Base-by-base conservation (phyloP, 1,284 basidiomycete species). In the Baeospora myosura region DNA sequence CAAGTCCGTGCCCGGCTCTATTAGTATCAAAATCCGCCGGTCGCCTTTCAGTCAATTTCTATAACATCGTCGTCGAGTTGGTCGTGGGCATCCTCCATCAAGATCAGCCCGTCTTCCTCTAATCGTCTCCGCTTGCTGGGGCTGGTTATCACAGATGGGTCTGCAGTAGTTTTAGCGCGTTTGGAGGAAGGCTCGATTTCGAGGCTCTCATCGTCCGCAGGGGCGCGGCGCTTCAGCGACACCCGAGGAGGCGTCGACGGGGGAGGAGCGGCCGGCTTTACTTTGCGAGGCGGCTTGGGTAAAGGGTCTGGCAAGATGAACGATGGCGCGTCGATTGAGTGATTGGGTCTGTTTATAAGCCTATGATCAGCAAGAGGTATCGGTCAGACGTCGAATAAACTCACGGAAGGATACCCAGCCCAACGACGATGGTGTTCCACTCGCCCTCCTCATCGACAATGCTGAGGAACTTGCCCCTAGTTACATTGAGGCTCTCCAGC, bases 381-480 rank as follows among this genome's bases (percentile, higher is more conserved):
- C 31, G 25, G 35, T 18, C 41, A 30, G 22, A 2, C 8, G 21
- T 28, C 42, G 33, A 47, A 31, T n/a, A 43, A n/a, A 65, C 90
- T 62, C 54, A 92, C 88, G 84, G 78, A 34, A 88, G 66, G 24
- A 65, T 61, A 32, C 77, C 76, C 21, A 95, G 57, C 2, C 74
- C 83, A n/a, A 93, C 71, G 10, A 81, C 73, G 33, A 94, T 73
- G 2, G 82, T 87, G 7, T 71, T 77, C 57, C 69, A 75, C 49
- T 81, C 79, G n/a, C 76, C 85, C 32, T 95, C 90, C 53, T 94
- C 91, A 56, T 95, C 91, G 1, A 82, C 82, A 20, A 98, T 81
- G 1, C 81, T 82, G 51, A 98, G 57, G 62, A 94, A 91, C 62
- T 83, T 90, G 10, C 89, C 88, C 32, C 73, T 61, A 1, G 71